Percentiles rank a stretch among this genome's conserved stretches.
These are phyloP conservation scores for Kwoniella dejecticola DNA, from an alignment of 768 basidiomycete genomes.

Conservation along the genomic window DNA sequence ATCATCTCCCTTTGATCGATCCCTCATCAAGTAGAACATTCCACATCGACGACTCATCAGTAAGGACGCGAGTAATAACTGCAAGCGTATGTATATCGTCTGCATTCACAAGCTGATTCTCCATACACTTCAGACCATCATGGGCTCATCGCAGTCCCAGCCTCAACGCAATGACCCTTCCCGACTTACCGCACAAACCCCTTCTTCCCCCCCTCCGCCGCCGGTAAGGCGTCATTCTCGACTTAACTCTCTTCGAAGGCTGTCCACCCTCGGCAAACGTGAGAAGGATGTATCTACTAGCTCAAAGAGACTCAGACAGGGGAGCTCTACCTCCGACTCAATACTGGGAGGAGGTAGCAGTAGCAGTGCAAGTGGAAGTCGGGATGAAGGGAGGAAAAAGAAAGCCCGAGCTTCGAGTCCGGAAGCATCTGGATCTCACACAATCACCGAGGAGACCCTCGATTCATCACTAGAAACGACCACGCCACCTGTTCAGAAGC, in stretches of 20 bases:
- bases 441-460: background rate
- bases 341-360: background rate
- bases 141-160: constrained; percentile 26
- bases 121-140: background rate
- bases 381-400: constrained; percentile 12
- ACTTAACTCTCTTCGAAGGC: constrained; percentile 17
- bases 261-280: constrained; percentile 18
- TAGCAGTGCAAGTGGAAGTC: background rate
- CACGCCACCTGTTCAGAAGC: background rate
- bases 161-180: background rate
- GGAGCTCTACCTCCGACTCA: constrained; percentile 13
- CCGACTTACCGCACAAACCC: background rate
- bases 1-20: too few species aligned
- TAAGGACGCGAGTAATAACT: too few species aligned
- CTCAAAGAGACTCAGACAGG: constrained; percentile 21
- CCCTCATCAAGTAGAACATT: too few species aligned
- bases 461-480: background rate
- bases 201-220: background rate
- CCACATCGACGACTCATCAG: too few species aligned
- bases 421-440: background rate
- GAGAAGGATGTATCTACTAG: background rate
- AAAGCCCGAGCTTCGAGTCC: constrained; percentile 2
- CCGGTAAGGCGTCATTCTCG: constrained; percentile 6
- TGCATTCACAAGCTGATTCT: background rate
- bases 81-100: too few species aligned